Evolutionary conservation across 2,329 filamentous ascomycete species (phyloP), one percentile per base, ranked within the genome.

Genomic region (Fusarium camptoceras): DNA sequence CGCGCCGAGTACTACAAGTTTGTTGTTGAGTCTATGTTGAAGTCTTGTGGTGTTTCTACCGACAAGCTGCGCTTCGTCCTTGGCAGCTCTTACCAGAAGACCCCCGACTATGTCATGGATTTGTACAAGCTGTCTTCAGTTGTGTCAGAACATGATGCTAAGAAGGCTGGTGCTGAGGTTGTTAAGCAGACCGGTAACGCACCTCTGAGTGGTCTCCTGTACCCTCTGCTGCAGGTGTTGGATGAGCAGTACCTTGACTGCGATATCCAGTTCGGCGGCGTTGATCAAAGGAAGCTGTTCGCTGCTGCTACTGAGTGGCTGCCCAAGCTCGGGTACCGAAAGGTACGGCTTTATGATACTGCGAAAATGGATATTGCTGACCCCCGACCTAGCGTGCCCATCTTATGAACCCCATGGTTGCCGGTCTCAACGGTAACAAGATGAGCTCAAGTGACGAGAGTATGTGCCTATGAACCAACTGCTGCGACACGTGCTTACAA

Each of bases 271-370:
- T 94, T 98, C 67, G 94, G 94, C 59, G 93, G 83, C 70, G 82
- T 92, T 54, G 95, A 98, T 76, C 94, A 97, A 82, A 84, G 94
- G 64, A 98, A 97, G 82, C 90, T 97, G 67, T 97, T 97, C 78
- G 91, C 90, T 1, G 88, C 94, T 6, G 94, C 95, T 7, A 92
- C 91, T 70, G 95, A 98, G 72, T 91, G 91, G 81, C 83, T 98
- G 30, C 94, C 94, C 15, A 93, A 91, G 80, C 83, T 99, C 49
- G 94, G 94, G 53, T 98, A 97, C 85, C 89, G 88, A 73, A 89
- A 91, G 79, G 83, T 84, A 71, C 22, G 66, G 18, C 16, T 27
- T 25, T 22, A n/a, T 16, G 10, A 11, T 31, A 8, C 24, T 15
- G 31, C 10, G 7, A 27, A 22, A 7, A 24, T 27, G 16, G 8